These are phyloP conservation scores for Candida maltosa DNA, from an alignment of 805 yeast genomes.

Conservation along the genomic window DNA sequence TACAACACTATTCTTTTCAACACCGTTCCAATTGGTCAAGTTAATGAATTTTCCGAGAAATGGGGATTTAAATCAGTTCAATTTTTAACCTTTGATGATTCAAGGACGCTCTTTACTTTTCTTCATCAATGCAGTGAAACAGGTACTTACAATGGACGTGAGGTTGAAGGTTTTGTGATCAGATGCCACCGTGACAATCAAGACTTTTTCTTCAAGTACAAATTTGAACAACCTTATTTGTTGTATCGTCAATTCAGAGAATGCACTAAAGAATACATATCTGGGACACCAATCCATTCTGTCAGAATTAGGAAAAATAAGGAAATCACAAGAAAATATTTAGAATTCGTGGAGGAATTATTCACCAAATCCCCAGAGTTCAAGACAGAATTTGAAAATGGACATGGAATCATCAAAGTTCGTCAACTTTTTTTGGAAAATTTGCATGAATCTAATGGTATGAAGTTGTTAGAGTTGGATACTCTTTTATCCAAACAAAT, in stretches of 20 bases:
- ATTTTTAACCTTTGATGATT: conserved; percentile 34
- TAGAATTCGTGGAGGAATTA: conserved; percentile 60
- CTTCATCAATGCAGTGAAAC: conserved; percentile 55
- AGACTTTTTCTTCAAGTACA: conserved; percentile 84
- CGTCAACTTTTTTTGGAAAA: conserved; percentile 61
- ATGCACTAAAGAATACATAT: conserved; percentile 62
- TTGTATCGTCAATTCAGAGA: conserved; percentile 91
- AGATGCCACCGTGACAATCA: conserved; percentile 46
- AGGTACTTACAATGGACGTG: conserved; percentile 69
- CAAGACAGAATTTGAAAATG: conserved; percentile 43
- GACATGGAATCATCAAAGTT: conserved; percentile 71
- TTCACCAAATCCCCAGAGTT: conserved; percentile 48
- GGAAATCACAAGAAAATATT: conserved; percentile 60
- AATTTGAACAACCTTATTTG: conserved; percentile 92
- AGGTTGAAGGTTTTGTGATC: conserved; percentile 91
- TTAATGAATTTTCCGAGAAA: conserved; percentile 52
- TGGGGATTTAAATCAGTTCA: conserved; percentile 74
- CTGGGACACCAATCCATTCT: conserved; percentile 21
- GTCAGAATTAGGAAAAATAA: conserved; percentile 49
- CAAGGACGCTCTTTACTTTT: conserved; percentile 45
- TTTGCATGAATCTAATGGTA: conserved; percentile 45
- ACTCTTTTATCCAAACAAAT: conserved; percentile 15
- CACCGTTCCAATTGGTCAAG: conserved; percentile 63
- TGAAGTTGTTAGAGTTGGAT: conserved; percentile 54
- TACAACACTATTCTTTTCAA: conserved; percentile 57